Evolutionary conservation across 352 stramenopile species (phyloP), one percentile per base, ranked within the genome.

Genomic region (Phytophthora syringae): DNA sequence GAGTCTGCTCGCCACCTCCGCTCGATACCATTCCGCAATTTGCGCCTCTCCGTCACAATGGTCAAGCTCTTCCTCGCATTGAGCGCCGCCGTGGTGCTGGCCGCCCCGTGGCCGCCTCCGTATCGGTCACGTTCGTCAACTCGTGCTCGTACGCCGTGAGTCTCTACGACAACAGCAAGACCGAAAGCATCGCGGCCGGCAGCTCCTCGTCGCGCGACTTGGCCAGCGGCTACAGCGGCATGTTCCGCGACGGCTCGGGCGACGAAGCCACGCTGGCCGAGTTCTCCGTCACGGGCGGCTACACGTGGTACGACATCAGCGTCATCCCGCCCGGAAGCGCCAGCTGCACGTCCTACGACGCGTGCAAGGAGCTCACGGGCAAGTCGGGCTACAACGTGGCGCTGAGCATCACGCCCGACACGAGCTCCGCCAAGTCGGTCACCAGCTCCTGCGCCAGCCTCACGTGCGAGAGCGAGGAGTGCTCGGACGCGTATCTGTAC

Each of bases 341-440:
- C 21, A 73, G 66, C 51, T 89, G 79, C 64, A 66, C 59, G 52
- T 80, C 60, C 30, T 77, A 74, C 60, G 64, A 74, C 3, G 64
- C 66, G 7, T 88, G 79, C 59, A 70, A 80, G 63, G 24, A 71
- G 47, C 53, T 77, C 37, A 91, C 82, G 4, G 67, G 77, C 57
- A 88, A 88, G 51, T 74, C 67, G 9, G 83, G 83, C 45, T 92
- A 77, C 72, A 92, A 92, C 50, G 71, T 89, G 24, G 61, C 81
- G 18, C 73, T 92, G 67, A 65, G 69, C 18, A 87, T 92, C 62
- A 74, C 53, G 1, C 83, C 82, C 28, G 50, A 59, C 48, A 67
- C 82, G 10, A 61, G 72, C 25, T 68, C 64, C 0, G 42, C 55
- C 54, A 51, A 9, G 49, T 48, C 30, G 74, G 47, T 62, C 64